Percentiles rank a stretch among this genome's conserved stretches.
phyloP scores from a whole-genome alignment of 108 stramenopile species.

The Nitzschia sp. region DNA sequence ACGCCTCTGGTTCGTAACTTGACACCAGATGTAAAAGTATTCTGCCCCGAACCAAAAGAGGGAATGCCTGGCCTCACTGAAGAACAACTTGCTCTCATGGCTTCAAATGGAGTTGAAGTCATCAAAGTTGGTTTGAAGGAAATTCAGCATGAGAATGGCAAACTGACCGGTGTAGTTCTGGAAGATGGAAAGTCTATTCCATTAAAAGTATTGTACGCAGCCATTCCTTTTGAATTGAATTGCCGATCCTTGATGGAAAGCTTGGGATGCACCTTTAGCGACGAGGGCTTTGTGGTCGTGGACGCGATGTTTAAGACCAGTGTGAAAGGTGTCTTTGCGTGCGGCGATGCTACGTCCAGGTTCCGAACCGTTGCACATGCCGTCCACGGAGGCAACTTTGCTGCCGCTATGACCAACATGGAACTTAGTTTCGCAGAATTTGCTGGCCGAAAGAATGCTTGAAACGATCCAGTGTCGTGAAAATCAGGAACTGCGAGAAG shows the following conservation, averaged over 20 bases:
- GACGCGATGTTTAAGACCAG: slow-evolving; percentile 13
- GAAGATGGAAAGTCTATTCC: slow-evolving; percentile 7
- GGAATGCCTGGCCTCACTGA: neutral
- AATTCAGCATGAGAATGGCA: slow-evolving; percentile 23
- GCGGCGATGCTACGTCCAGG: slow-evolving; percentile 17
- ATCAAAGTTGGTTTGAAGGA: neutral
- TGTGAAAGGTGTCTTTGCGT: slow-evolving; percentile 6
- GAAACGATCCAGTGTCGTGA: too few relatives aligned
- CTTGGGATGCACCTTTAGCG: slow-evolving; percentile 51
- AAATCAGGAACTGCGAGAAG: too few relatives aligned
- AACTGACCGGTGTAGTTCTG: neutral
- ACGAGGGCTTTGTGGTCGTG: slow-evolving; percentile 13
- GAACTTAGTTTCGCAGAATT: slow-evolving; percentile 14
- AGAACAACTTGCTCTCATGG: neutral
- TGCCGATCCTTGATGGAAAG: slow-evolving; percentile 40
- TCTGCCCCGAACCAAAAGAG: too few relatives aligned
- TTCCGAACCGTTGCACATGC: slow-evolving; percentile 19
- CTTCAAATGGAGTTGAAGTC: slow-evolving; percentile 5
- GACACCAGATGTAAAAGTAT: slow-evolving; percentile 8
- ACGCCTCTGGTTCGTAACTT: slow-evolving; percentile 20
- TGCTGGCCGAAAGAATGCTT: too few relatives aligned
- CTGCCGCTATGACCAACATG: slow-evolving; percentile 14
- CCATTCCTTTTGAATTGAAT: slow-evolving; percentile 14
- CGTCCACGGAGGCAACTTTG: slow-evolving; percentile 9
- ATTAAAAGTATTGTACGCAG: slow-evolving; percentile 9